These are phyloP conservation scores for Fusarium nisikadoi DNA, from an alignment of 2,329 filamentous ascomycete species.

Conservation along the genomic window DNA sequence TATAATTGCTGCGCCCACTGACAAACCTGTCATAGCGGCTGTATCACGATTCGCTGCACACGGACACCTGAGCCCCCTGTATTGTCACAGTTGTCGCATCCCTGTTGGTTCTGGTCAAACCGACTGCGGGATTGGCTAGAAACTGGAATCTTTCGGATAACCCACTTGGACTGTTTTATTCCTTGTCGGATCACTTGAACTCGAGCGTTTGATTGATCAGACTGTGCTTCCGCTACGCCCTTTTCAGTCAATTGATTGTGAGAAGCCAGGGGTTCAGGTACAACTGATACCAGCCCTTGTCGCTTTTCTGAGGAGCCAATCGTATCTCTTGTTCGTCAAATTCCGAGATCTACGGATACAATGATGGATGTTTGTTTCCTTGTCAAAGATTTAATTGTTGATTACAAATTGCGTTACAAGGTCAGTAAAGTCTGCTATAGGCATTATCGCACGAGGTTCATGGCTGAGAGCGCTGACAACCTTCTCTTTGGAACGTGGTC, in stretches of 20 bases:
- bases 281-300: background rate
- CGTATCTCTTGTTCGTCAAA: background rate
- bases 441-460: background rate
- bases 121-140: background rate
- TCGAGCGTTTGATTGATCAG: background rate
- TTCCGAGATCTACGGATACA: constrained; percentile 1
- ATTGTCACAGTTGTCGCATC: background rate
- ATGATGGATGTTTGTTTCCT: background rate
- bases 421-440: background rate
- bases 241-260: background rate
- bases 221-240: background rate
- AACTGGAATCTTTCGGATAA: background rate
- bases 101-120: background rate
- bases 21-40: background rate
- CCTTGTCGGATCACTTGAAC: background rate
- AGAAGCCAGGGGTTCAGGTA: background rate
- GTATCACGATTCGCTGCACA: background rate
- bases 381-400: background rate
- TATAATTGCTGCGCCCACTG: background rate
- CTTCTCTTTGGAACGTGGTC: fast-evolving
- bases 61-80: background rate
- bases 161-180: background rate
- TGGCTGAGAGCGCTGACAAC: background rate
- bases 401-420: background rate
- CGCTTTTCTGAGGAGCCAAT: background rate